These are phyloP conservation scores for Nematodospora anomalae DNA, from an alignment of 1,139 yeast genomes.

Conservation along the genomic window DNA sequence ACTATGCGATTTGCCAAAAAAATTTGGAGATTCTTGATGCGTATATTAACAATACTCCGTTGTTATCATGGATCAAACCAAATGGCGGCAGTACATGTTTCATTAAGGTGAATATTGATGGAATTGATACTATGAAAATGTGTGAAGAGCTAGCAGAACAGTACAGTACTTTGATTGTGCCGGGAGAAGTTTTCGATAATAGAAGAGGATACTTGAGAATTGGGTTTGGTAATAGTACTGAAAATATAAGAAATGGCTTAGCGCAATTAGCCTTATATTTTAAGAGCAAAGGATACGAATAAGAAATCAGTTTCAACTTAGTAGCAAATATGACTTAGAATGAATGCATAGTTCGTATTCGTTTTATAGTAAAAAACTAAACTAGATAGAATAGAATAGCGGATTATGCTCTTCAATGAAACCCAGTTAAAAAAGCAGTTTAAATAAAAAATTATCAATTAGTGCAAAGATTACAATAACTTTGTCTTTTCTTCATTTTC, in stretches of 20 bases:
- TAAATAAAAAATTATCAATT: no score
- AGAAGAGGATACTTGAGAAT: conserved; percentile 45
- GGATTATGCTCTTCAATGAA: no score
- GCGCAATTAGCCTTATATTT: conserved; percentile 13
- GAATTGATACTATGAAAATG: conserved; percentile 32
- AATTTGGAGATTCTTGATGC: conserved; percentile 38
- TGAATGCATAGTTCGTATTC: no score
- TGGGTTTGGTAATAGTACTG: conserved; percentile 51
- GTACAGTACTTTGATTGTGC: conserved; percentile 41
- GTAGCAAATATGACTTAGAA: no score
- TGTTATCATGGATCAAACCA: conserved; percentile 44
- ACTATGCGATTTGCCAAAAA: conserved; percentile 33
- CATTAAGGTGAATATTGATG: conserved; percentile 30
- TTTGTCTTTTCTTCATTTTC: no score
- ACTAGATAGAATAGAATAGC: no score
- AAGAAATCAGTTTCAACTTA: conserved; percentile 1
- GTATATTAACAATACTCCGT: conserved; percentile 28
- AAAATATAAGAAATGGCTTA: conserved; percentile 30
- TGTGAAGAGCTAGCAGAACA: conserved; percentile 37
- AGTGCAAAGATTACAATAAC: no score
- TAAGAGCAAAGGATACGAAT: conserved; percentile 1
- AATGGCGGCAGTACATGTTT: conserved; percentile 53
- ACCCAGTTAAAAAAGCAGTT: no score
- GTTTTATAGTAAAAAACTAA: no score
- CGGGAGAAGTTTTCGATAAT: conserved; percentile 51